Percentiles rank a stretch among this genome's conserved stretches.
These are phyloP conservation scores for Protomyces inundatus DNA, from an alignment of 1,139 yeast genomes.

Conservation along the genomic window DNA sequence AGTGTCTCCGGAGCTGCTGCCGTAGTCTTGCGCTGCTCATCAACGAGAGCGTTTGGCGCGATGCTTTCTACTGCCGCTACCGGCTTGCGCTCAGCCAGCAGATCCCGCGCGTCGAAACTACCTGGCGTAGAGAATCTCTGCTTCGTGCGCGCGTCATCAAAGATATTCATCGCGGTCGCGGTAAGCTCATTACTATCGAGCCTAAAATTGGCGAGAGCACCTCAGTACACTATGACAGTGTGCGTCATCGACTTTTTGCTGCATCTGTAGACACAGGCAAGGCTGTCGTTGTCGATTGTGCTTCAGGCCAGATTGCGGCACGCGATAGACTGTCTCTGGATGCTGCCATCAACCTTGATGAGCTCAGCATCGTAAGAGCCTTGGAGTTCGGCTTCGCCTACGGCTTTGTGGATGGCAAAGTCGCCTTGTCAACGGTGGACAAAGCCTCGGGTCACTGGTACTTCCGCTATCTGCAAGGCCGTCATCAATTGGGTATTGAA, in stretches of 20 bases:
- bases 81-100: background rate
- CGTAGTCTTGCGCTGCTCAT: background rate
- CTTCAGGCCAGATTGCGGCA: constrained; percentile 14
- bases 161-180: constrained; percentile 10
- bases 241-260: background rate
- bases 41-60: background rate
- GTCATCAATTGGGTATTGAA: background rate
- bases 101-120: background rate
- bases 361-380: background rate
- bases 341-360: background rate
- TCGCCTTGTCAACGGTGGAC: constrained; percentile 3
- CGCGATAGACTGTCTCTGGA: background rate
- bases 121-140: constrained; percentile 16
- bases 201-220: constrained; percentile 8
- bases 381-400: background rate
- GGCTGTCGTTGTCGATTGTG: background rate
- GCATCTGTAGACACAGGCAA: background rate
- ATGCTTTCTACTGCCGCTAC: background rate
- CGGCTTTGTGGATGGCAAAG: constrained; percentile 8
- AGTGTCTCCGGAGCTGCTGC: background rate
- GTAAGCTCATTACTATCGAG: background rate
- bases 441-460: constrained; percentile 6
- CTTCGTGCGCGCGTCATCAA: background rate
- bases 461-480: background rate
- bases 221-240: background rate